Base-by-base conservation (phyloP, 2,329 filamentous ascomycete genomes). In the Diaporthe longicolla region DNA sequence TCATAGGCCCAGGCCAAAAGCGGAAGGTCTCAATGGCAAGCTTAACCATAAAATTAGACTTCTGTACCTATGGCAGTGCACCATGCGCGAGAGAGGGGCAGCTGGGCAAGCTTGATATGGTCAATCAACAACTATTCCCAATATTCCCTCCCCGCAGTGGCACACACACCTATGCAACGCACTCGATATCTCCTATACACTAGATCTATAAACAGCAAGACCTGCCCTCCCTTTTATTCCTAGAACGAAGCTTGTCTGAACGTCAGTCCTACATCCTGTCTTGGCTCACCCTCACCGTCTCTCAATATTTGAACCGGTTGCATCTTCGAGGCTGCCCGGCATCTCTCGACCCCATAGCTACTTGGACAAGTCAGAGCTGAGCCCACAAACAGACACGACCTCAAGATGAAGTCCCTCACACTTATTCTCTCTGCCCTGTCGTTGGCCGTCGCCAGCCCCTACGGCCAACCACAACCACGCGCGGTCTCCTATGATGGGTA, bases 401-500 rank as follows among this genome's bases (percentile, higher is more conserved):
- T 24, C 40, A 71, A 40, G 40, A 71, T 71, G 68, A 71, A 71
- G 68, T 8, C 13, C 21, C 10, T 50, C 24, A 21, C 40, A 4
- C 54, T 59, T 29, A 26, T 71, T 37, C 19, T 50, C 13, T 37
- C 57, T 1, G 15, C 40, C 17, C 45, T 71, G 13, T 59, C 26
- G 2, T 29, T 71, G 54, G 68, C 55, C 21, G 17, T 37, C 10
- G 68, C 68, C 68, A 59, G 54, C 17, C 24, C 68, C 55, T 50
- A 26, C 45, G 19, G 15, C 45, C 45, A 48, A 21, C n/a, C 71
- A 9, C 54, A 72, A 29, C 43, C 70, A 13, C 70, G 71, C 35
- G 74, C 73, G 45, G 79, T 84, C 7, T 82, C 82, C 0, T 88
- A 87, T 73, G 79, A 84, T 70, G 85, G 85, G 5, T 85, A 84